Evolutionary conservation across 345 rosid species (phyloP).

Genomic region (Citrus medica): DNA sequence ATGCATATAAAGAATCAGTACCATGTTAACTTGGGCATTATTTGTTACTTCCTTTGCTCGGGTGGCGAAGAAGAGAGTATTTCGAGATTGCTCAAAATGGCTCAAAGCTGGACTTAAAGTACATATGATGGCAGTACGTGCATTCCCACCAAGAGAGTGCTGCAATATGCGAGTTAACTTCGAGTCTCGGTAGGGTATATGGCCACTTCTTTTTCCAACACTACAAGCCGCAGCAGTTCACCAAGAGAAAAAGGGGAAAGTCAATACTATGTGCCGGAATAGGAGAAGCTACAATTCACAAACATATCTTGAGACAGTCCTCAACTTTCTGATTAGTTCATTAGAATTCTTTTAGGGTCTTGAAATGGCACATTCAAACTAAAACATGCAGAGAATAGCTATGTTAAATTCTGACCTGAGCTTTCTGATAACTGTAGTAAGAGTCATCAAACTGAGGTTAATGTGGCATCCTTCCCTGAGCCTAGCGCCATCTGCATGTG

Average conservation of each 20-base stretch:
- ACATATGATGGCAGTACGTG: constrained; percentile 96
- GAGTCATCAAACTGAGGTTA: constrained; percentile 97
- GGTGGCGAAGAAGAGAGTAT: constrained; percentile 91
- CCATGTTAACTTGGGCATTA: constrained; percentile 98
- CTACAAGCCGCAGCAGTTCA: constrained; percentile 30
- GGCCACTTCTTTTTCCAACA: constrained; percentile 94
- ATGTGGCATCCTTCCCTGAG: constrained; percentile 99
- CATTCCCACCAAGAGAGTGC: constrained; percentile 99
- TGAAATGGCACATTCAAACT: background rate
- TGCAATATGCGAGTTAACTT: constrained; percentile 97
- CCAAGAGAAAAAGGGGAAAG: constrained; percentile 11
- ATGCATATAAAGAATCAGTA: constrained; percentile 28
- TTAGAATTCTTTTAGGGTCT: background rate
- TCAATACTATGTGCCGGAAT: background rate
- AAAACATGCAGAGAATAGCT: background rate
- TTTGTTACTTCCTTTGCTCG: constrained; percentile 99
- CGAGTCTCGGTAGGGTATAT: constrained; percentile 94
- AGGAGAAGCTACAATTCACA: too few species aligned
- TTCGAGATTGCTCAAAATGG: constrained; percentile 97
- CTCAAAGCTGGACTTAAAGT: constrained; percentile 89
- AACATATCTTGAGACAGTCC: background rate
- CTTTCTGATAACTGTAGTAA: constrained; percentile 96
- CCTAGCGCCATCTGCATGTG: constrained; percentile 93
- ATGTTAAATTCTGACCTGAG: constrained; percentile 53
- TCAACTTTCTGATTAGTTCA: background rate